These are phyloP conservation scores for Lasiosphaeriaceae sp. DNA, from an alignment of 495 filamentous ascomycete genomes.

Conservation along the genomic window DNA sequence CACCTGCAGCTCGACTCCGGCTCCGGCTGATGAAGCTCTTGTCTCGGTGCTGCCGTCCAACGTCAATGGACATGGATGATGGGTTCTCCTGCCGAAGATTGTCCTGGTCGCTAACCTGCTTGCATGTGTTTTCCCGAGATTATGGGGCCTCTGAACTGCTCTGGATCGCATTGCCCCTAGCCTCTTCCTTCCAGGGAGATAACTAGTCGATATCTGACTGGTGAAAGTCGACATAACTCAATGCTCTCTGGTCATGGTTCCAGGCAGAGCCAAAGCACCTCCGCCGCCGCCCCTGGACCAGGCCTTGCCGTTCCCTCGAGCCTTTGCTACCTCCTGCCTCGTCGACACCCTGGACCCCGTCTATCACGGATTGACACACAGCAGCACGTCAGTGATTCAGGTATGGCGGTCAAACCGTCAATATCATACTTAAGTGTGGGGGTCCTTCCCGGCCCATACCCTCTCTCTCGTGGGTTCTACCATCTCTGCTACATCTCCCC, in stretches of 20 bases:
- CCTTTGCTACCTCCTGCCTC: constrained; percentile 9
- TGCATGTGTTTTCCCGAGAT: constrained; percentile 32
- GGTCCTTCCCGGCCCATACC: constrained; percentile 17
- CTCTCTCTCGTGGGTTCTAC: constrained; percentile 13
- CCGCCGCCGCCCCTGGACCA: constrained; percentile 17
- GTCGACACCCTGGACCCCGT: constrained; percentile 14
- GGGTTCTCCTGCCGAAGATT: constrained; percentile 25
- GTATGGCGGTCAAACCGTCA: constrained; percentile 25
- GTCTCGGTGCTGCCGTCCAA: constrained; percentile 19
- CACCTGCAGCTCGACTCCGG: constrained; percentile 17
- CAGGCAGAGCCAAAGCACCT: constrained; percentile 10
- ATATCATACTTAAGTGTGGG: constrained; percentile 29
- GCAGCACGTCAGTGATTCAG: constrained; percentile 26
- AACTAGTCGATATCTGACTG: constrained; percentile 34
- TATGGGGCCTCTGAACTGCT: constrained; percentile 21
- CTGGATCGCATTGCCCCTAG: constrained; percentile 20
- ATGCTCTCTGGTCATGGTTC: constrained; percentile 13
- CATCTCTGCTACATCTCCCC: constrained; percentile 15
- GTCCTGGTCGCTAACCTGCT: constrained; percentile 24
- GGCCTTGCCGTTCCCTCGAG: constrained; percentile 17
- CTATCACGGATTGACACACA: constrained; percentile 28
- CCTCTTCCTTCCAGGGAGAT: constrained; percentile 23
- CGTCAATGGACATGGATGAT: constrained; percentile 28
- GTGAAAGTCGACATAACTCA: constrained; percentile 16
- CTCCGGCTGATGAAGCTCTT: constrained; percentile 20